Conservation (phyloP, 2,329 filamentous ascomycete species). For the Nothophaeocryptopus gaeumannii region DNA sequence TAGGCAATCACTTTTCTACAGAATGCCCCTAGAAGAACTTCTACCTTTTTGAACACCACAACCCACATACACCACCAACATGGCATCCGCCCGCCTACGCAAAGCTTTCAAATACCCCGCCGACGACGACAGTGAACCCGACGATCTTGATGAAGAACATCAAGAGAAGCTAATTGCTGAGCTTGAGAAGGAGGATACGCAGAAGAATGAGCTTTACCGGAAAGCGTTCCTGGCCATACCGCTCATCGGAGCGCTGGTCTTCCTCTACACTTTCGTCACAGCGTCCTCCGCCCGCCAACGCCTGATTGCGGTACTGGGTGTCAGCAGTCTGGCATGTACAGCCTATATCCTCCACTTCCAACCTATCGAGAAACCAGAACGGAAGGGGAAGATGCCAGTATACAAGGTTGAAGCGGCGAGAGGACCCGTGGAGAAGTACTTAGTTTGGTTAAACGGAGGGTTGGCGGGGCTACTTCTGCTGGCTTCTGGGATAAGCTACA, state of each 20-base stretch:
- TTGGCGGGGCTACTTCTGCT: constrained; percentile 54
- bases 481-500: constrained; percentile 45
- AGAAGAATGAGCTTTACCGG: constrained; percentile 36
- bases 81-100: constrained; percentile 50
- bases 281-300: constrained; percentile 37
- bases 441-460: constrained; percentile 60
- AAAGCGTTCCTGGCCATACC: constrained; percentile 60
- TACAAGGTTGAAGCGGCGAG: constrained; percentile 29
- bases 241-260: constrained; percentile 54
- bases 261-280: constrained; percentile 49
- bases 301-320: constrained; percentile 54
- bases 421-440: constrained; percentile 55
- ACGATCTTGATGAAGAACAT: constrained; percentile 71
- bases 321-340: constrained; percentile 63
- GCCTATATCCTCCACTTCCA: constrained; percentile 54
- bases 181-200: constrained; percentile 54
- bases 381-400: constrained; percentile 32
- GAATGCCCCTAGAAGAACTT: too few relatives aligned
- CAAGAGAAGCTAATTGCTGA: constrained; percentile 62
- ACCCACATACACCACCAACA: background rate
- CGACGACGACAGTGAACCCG: constrained; percentile 54
- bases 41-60: too few relatives aligned
- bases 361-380: constrained; percentile 50
- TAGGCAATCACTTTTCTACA: too few relatives aligned
- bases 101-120: constrained; percentile 73